Evolutionary conservation across 441 rosid species (phyloP).

Genomic region (Aquilaria agallochum): DNA sequence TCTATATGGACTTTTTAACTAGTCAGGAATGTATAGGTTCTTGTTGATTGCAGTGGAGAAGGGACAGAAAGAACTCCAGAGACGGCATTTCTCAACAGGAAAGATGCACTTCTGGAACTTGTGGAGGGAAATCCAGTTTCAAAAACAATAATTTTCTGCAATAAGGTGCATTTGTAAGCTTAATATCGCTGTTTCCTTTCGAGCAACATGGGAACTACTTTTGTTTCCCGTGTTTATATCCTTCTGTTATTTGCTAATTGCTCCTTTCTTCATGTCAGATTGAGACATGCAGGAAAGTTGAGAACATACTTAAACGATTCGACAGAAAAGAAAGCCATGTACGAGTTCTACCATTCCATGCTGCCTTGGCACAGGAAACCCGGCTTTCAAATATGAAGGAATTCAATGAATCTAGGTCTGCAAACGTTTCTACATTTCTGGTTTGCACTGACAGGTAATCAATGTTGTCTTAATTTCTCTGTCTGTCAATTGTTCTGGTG

Average conservation of each 20-base stretch:
- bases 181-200: not conserved
- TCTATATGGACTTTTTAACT: too few relatives aligned
- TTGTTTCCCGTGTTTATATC: not conserved
- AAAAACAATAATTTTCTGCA: constrained; percentile 83
- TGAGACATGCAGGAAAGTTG: constrained; percentile 95
- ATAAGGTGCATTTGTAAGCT: constrained; percentile 45
- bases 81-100: constrained; percentile 78
- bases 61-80: constrained; percentile 59
- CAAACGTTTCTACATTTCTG: constrained; percentile 50
- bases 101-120: constrained; percentile 70
- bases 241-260: constrained; percentile 12
- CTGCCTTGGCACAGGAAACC: constrained; percentile 67
- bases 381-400: constrained; percentile 73
- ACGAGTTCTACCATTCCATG: constrained; percentile 75
- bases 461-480: not conserved
- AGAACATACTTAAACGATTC: constrained; percentile 71
- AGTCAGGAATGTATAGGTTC: constrained; percentile 40
- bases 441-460: constrained; percentile 86
- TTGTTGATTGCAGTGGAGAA: constrained; percentile 93
- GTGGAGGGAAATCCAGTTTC: constrained; percentile 55
- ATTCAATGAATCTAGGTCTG: constrained; percentile 43
- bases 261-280: constrained; percentile 45
- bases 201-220: not conserved
- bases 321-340: constrained; percentile 58
- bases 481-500: not conserved